Percentiles rank a stretch among this genome's conserved stretches.
phyloP scores from a whole-genome alignment of 768 basidiomycete species.

The Lentinula sp. region DNA sequence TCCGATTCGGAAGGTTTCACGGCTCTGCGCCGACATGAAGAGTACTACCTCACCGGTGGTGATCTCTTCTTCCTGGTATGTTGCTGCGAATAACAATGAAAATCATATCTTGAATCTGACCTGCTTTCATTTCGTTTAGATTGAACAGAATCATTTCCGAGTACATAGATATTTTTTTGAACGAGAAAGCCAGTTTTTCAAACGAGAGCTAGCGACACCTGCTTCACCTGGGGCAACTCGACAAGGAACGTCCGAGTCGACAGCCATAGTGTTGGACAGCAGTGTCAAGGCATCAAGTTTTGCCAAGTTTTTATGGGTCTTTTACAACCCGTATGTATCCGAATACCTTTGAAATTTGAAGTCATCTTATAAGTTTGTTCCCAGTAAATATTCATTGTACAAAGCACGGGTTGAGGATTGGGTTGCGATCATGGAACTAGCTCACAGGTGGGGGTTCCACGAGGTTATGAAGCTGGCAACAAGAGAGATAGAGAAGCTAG shows the following conservation, averaged over 20 bases:
- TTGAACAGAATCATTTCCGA: conserved; percentile 45
- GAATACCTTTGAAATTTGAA: neutral
- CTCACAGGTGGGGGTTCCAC: conserved; percentile 49
- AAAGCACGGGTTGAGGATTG: conserved; percentile 44
- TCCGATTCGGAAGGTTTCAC: conserved; percentile 13
- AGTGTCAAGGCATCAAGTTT: conserved; percentile 34
- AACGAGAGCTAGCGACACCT: conserved; percentile 25
- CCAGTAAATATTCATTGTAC: conserved; percentile 56
- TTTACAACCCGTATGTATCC: conserved; percentile 42
- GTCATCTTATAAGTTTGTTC: neutral
- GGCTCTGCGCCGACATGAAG: conserved; percentile 22
- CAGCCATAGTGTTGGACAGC: conserved; percentile 35
- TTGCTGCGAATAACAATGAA: conserved; percentile 19
- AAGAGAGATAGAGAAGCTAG: conserved; percentile 47
- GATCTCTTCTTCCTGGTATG: conserved; percentile 47
- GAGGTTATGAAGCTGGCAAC: conserved; percentile 54
- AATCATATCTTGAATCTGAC: conserved; percentile 20
- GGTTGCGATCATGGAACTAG: conserved; percentile 52
- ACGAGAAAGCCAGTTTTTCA: conserved; percentile 42
- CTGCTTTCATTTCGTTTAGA: conserved; percentile 30
- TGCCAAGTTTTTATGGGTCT: conserved; percentile 47
- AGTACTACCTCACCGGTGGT: conserved; percentile 47
- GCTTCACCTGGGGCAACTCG: conserved; percentile 23
- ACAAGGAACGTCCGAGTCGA: conserved; percentile 31
- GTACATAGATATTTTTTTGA: conserved; percentile 53